These are phyloP conservation scores for Pontederia paniculata DNA, from an alignment of 176 grass and related monocot genomes.

Conservation along the genomic window DNA sequence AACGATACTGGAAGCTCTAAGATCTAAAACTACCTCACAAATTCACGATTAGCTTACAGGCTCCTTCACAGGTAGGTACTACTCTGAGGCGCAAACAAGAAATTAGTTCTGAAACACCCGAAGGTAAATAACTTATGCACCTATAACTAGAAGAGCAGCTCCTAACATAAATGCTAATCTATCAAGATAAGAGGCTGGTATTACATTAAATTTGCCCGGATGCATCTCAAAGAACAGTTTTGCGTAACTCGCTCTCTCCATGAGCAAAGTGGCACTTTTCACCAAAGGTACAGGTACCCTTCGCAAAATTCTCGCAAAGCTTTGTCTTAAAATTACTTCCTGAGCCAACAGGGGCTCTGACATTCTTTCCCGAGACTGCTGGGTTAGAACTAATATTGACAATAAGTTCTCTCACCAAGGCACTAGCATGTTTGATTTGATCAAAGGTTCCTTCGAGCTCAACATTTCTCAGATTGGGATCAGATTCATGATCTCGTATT, in stretches of 20 bases:
- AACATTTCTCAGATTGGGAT: slow-evolving; percentile 1
- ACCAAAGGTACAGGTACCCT: not conserved
- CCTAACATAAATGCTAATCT: too few relatives aligned
- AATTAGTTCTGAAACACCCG: too few relatives aligned
- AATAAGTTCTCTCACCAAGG: slow-evolving; percentile 1
- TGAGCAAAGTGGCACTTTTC: not conserved
- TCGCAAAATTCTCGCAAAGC: not conserved
- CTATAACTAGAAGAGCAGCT: too few relatives aligned
- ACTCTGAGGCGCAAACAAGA: too few relatives aligned
- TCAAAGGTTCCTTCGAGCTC: slow-evolving; percentile 8
- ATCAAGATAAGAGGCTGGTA: too few relatives aligned
- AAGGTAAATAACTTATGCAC: too few relatives aligned
- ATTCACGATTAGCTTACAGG: too few relatives aligned
- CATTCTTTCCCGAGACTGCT: not conserved
- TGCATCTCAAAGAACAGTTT: not conserved
- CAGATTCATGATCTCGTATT: not conserved
- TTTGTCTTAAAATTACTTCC: not conserved
- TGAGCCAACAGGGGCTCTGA: not conserved
- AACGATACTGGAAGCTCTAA: too few relatives aligned
- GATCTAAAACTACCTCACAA: too few relatives aligned
- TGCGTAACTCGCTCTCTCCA: not conserved
- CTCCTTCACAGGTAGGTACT: too few relatives aligned
- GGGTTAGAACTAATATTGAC: not conserved
- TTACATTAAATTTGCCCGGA: too few relatives aligned
- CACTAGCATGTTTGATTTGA: slow-evolving; percentile 3